A percentile compares a stretch with the other conserved stretches of the same genome.
Evolutionary conservation across 2,329 filamentous ascomycete genomes (phyloP).

Genomic region (Xylariaceae sp.): DNA sequence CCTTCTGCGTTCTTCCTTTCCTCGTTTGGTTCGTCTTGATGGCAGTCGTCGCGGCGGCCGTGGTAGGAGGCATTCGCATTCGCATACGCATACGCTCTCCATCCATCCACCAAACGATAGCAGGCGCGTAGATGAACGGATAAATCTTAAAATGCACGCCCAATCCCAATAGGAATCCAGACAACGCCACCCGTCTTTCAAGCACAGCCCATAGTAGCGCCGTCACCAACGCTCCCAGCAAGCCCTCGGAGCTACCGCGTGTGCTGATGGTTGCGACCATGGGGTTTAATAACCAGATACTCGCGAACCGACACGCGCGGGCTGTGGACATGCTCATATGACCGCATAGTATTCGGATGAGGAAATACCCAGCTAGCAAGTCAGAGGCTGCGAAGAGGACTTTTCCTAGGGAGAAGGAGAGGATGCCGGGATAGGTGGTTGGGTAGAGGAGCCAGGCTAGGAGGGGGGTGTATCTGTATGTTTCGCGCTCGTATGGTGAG

Average conservation of each 20-base stretch:
- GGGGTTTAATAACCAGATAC: constrained; percentile 91
- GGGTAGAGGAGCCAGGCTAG: constrained; percentile 87
- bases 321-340: constrained; percentile 42
- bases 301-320: constrained; percentile 67
- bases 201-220: constrained; percentile 78
- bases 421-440: constrained; percentile 45
- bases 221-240: constrained; percentile 79
- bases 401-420: constrained; percentile 81
- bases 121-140: constrained; percentile 87
- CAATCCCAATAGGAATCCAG: constrained; percentile 71
- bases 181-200: constrained; percentile 53
- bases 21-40: not conserved
- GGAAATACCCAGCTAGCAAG: constrained; percentile 69
- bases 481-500: constrained; percentile 83
- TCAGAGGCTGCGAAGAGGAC: constrained; percentile 78
- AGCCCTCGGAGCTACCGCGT: constrained; percentile 84
- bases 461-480: constrained; percentile 93
- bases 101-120: constrained; percentile 77
- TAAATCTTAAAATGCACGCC: constrained; percentile 98
- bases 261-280: constrained; percentile 99
- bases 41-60: not conserved
- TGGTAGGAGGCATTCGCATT: not conserved
- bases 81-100: constrained; percentile 37
- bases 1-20: not conserved
- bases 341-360: constrained; percentile 35